Conservation (phyloP, 2,329 filamentous ascomycete genomes). For the Exophiala lecanii-corni region DNA sequence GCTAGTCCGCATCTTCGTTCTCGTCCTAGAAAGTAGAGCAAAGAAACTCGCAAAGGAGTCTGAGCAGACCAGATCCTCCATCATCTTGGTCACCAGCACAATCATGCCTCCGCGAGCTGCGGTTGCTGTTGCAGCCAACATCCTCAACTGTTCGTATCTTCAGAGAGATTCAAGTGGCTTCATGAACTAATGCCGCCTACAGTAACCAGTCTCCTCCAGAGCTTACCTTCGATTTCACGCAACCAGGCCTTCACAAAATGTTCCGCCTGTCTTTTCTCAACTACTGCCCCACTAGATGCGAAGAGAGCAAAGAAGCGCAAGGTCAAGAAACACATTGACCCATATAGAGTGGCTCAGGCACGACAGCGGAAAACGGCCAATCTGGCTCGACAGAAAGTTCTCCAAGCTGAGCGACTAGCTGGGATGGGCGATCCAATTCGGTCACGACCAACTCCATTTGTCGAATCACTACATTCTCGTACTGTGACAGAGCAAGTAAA, state of each 20-base stretch:
- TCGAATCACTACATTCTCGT: slow-evolving; percentile 64
- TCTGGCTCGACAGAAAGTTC: slow-evolving; percentile 65
- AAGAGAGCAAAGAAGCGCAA: slow-evolving; percentile 23
- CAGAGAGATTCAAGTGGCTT: not conserved
- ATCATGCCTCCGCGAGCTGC: slow-evolving; percentile 23
- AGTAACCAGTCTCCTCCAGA: slow-evolving; percentile 25
- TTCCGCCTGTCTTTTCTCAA: slow-evolving; percentile 40
- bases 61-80: slow-evolving; percentile 3
- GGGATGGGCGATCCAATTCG: slow-evolving; percentile 72
- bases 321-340: slow-evolving; percentile 49
- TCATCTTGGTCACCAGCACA: slow-evolving; percentile 3
- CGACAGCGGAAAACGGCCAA: slow-evolving; percentile 81
- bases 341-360: slow-evolving; percentile 75
- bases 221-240: slow-evolving; percentile 20
- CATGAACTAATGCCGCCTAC: slow-evolving; percentile 8
- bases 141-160: slow-evolving; percentile 21
- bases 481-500: slow-evolving; percentile 22
- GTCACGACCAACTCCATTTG: slow-evolving; percentile 74
- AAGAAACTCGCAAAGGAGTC: slow-evolving; percentile 8
- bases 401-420: slow-evolving; percentile 60
- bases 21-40: too few species aligned
- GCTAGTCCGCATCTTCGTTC: slow-evolving; percentile 4
- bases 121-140: slow-evolving; percentile 11
- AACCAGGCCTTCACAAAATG: slow-evolving; percentile 24
- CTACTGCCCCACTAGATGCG: slow-evolving; percentile 44